A percentile compares a stretch with the other conserved stretches of the same genome.
Conservation (phyloP, 1,139 yeast genomes). For the Suhomyces kunorum region DNA sequence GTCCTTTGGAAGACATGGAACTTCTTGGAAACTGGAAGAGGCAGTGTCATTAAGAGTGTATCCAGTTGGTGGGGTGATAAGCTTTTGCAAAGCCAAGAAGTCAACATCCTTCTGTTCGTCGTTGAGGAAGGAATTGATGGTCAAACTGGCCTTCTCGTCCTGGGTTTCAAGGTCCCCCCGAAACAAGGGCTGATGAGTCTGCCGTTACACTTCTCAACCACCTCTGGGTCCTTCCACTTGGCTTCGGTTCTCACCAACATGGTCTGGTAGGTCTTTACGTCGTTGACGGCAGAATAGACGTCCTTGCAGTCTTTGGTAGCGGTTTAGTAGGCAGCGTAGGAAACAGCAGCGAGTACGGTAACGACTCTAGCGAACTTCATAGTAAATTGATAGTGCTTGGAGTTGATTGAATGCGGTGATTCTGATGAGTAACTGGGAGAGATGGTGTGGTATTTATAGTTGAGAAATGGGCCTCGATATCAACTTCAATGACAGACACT, state of each 20-base stretch:
- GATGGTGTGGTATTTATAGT: neutral
- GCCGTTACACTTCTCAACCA: neutral
- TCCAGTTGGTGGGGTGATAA: neutral
- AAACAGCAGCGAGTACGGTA: slow-evolving; percentile 2
- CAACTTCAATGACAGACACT: too few relatives aligned
- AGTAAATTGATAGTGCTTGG: neutral
- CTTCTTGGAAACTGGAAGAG: neutral
- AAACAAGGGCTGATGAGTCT: neutral
- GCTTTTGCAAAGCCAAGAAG: neutral
- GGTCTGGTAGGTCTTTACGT: slow-evolving; percentile 1
- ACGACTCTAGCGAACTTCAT: slow-evolving; percentile 1
- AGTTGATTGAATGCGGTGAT: slow-evolving; percentile 1
- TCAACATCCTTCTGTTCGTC: slow-evolving; percentile 1
- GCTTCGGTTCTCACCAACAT: neutral
- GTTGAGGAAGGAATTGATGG: neutral
- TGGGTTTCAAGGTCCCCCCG: neutral
- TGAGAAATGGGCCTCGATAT: too few relatives aligned
- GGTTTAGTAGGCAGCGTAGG: slow-evolving; percentile 1
- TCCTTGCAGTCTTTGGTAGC: neutral
- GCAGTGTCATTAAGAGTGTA: neutral
- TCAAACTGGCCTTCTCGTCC: too few relatives aligned
- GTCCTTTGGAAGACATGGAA: neutral
- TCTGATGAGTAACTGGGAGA: neutral
- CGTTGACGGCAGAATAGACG: neutral
- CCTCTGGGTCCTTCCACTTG: neutral